A percentile compares a stretch with the other conserved stretches of the same genome.
phyloP scores from a whole-genome alignment of 2,329 filamentous ascomycete genomes.

The Scytalidium sp. region DNA sequence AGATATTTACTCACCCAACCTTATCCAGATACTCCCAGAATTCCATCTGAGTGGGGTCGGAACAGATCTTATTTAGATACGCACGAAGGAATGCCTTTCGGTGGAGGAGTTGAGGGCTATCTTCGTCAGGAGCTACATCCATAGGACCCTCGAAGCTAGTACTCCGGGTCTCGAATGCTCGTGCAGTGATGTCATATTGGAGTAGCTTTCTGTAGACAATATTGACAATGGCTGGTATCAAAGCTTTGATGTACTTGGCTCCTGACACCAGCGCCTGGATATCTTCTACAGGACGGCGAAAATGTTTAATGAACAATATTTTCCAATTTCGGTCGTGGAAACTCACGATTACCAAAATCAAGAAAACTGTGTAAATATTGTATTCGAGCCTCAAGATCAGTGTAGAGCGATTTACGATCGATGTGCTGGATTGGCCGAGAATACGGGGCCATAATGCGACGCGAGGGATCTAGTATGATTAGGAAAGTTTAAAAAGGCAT shows the following conservation, averaged over 20 bases:
- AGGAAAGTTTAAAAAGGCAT: too few relatives aligned
- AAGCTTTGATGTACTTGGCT: conserved; percentile 34
- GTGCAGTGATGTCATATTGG: conserved; percentile 77
- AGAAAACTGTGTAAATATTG: conserved; percentile 25
- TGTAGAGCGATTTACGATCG: conserved; percentile 17
- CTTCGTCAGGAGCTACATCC: conserved; percentile 40
- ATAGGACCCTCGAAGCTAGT: conserved; percentile 66
- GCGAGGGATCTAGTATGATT: too few relatives aligned
- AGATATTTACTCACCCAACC: conserved; percentile 11
- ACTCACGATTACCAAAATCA: conserved; percentile 15
- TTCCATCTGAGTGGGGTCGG: conserved; percentile 19
- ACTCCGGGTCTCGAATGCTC: conserved; percentile 64
- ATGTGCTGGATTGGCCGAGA: conserved; percentile 12
- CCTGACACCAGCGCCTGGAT: conserved; percentile 19
- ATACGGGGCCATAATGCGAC: too few relatives aligned
- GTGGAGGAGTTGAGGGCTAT: conserved; percentile 46
- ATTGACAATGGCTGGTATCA: conserved; percentile 80
- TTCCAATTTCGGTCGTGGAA: too few relatives aligned
- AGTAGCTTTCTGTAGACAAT: conserved; percentile 82
- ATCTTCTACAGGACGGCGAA: conserved; percentile 14
- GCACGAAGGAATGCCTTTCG: conserved; percentile 75
- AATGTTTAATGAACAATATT: too few relatives aligned
- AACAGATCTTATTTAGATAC: conserved; percentile 72
- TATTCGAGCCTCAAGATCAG: conserved; percentile 19
- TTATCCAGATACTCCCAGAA: conserved; percentile 21